Conservation (phyloP, 1,139 yeast genomes). For the Taiozyma sp. region DNA sequence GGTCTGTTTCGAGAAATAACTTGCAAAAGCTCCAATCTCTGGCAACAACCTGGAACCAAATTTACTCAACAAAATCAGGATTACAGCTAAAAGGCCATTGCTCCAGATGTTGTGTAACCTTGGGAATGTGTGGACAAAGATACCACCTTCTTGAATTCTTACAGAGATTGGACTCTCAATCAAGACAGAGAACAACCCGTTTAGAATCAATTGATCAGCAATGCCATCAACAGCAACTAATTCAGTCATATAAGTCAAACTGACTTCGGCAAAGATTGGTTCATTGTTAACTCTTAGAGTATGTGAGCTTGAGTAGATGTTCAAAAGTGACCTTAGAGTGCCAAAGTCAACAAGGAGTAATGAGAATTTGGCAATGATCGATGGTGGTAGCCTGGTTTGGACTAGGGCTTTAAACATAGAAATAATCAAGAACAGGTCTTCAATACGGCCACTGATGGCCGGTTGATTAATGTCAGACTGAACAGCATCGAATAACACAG, state of each 20-base stretch:
- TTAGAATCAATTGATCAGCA: constrained; percentile 59
- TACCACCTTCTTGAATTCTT: constrained; percentile 59
- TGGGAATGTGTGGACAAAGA: constrained; percentile 45
- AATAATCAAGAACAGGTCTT: constrained; percentile 59
- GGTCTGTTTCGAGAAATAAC: constrained; percentile 63
- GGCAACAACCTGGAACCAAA: constrained; percentile 62
- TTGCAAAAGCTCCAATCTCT: constrained; percentile 59
- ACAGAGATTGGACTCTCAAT: constrained; percentile 71
- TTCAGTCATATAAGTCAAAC: constrained; percentile 66
- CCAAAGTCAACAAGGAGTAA: constrained; percentile 51
- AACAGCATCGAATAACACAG: constrained; percentile 47
- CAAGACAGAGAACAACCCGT: constrained; percentile 65
- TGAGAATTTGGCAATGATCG: constrained; percentile 47
- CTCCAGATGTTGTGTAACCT: constrained; percentile 74
- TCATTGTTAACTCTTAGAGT: constrained; percentile 56
- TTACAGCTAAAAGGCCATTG: constrained; percentile 69
- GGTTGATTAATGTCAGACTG: constrained; percentile 43
- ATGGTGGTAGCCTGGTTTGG: constrained; percentile 42
- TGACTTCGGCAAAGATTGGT: constrained; percentile 64
- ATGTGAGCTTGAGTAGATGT: constrained; percentile 65
- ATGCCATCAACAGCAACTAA: constrained; percentile 55
- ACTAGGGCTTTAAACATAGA: constrained; percentile 58
- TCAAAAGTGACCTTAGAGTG: constrained; percentile 56
- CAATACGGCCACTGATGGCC: constrained; percentile 40
- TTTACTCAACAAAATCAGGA: constrained; percentile 51